phyloP scores from a whole-genome alignment of 306 rosid genomes.

The Styphnolobium japonicum region DNA sequence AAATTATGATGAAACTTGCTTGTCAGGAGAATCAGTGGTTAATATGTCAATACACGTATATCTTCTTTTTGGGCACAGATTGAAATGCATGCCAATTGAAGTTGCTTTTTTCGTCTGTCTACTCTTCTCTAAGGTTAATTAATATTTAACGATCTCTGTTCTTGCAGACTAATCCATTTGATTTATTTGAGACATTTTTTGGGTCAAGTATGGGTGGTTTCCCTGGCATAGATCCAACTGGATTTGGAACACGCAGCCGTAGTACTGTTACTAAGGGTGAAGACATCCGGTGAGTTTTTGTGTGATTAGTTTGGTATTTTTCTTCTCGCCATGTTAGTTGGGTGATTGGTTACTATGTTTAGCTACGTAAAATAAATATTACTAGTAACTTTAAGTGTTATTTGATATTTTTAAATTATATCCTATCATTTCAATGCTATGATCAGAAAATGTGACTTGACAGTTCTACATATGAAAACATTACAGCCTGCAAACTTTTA shows the following conservation, averaged over 20 bases:
- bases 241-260: constrained; percentile 60
- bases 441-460: neutral
- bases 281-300: constrained; percentile 59
- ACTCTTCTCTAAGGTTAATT: neutral
- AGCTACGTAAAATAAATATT: neutral
- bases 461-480: neutral
- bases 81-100: constrained; percentile 23
- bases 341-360: neutral
- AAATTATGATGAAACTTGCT: neutral
- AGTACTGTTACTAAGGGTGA: constrained; percentile 71
- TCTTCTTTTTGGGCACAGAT: neutral
- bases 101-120: neutral
- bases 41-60: neutral
- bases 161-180: constrained; percentile 74
- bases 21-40: neutral
- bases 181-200: constrained; percentile 73
- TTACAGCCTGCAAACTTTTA: neutral
- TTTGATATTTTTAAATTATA: neutral
- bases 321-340: neutral
- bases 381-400: neutral
- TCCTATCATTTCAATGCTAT: neutral
- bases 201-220: constrained; percentile 70
- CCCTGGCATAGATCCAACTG: constrained; percentile 55
- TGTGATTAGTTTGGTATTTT: neutral
- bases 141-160: neutral